Evolutionary conservation across 2,329 filamentous ascomycete species (phyloP), one percentile per base, ranked within the genome.

Genomic region (Colletotrichum sp.): DNA sequence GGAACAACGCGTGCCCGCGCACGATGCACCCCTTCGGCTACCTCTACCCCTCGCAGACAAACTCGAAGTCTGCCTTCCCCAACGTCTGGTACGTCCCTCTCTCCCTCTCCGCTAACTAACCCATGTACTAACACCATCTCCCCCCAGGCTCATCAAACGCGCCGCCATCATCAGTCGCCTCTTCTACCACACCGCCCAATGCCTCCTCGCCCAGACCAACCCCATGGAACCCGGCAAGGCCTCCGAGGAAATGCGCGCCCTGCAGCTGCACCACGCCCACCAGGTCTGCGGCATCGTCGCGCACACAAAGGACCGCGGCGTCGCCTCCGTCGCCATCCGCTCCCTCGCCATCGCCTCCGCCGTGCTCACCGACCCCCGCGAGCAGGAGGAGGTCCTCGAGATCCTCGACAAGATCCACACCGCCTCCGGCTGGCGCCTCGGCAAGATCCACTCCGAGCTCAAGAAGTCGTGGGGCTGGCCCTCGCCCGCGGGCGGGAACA

Each of bases 261-360:
- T 94, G 80, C 93, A 94, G 79, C 88, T 93, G 65, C 91, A 92
- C 76, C 95, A 98, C 81, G 94, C 95, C 0, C 93, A 94, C 78
- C 93, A 96, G 82, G 93, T 98, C 28, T 98, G 96, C 81, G 96
- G 96, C 16, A 97, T 98, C 77, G 93, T 95, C 28, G 94, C 95
- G 4, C 95, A 98, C 81, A 92, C 94, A 67, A 94, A 96, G 80
- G 95, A 98, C 81, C 89, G 91, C 30, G 95, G 94, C 32, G 92
- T 98, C 36, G 92, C 94, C 12, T 94, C 92, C 66, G 93, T 98
- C 12, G 95, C 95, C 4, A 91, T 97, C 52, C 93, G 94, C 12
- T 95, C 94, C 38, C 88, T 98, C 8, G 92, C 93, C 52, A 93
- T 97, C 71, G 95, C 95, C 3, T 94, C 94, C 8, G 92, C 94